Conservation (phyloP, 2,329 filamentous ascomycete species). For the Talaromyces marneffei region DNA sequence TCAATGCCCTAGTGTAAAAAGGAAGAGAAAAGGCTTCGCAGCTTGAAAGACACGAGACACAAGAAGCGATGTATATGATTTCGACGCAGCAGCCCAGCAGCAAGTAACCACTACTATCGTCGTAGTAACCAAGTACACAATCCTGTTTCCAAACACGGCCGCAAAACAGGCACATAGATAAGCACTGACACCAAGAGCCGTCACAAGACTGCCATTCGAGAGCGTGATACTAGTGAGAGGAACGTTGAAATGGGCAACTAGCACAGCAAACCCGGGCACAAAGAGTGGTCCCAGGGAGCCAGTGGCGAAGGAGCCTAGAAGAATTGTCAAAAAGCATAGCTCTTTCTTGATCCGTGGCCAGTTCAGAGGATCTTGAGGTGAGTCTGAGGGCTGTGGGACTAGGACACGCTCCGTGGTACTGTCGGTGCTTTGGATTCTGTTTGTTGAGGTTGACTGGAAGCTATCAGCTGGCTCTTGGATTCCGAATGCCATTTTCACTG, state of each 20-base stretch:
- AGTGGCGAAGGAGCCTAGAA: background rate
- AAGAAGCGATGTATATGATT: background rate
- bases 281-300: background rate
- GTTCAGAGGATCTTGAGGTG: background rate
- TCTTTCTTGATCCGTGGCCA: background rate
- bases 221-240: background rate
- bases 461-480: background rate
- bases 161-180: constrained; percentile 1
- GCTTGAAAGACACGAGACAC: background rate
- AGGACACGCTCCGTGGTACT: background rate
- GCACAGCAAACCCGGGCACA: background rate
- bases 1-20: background rate
- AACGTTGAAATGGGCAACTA: background rate
- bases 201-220: constrained; percentile 1
- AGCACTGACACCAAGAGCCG: background rate
- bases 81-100: background rate
- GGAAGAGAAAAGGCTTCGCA: background rate
- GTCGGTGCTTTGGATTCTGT: background rate
- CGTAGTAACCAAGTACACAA: background rate
- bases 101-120: background rate
- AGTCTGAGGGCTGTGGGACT: background rate
- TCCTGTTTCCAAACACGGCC: background rate
- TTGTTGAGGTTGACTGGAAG: background rate
- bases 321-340: background rate
- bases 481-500: background rate